A percentile compares a stretch with the other conserved stretches of the same genome.
Conservation (phyloP, 257 asterid genomes). For the Pogostemon cablin region DNA sequence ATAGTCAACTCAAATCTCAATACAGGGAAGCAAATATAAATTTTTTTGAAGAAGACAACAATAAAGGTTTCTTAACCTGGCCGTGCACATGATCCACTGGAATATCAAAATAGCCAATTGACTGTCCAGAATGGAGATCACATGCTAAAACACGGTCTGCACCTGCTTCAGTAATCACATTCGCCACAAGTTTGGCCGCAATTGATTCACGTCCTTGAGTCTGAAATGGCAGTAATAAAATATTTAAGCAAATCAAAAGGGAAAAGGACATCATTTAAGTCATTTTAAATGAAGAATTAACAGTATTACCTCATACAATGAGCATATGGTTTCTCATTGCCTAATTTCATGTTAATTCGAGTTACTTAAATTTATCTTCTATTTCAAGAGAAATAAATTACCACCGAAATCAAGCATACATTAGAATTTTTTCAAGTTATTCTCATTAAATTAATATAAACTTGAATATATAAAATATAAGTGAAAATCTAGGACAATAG, state of each 20-base stretch:
- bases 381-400: background rate
- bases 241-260: conserved; percentile 15
- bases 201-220: conserved; percentile 88
- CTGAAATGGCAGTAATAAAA: conserved; percentile 43
- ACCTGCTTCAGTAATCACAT: conserved; percentile 77
- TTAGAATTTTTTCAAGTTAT: conserved; percentile 6
- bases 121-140: conserved; percentile 87
- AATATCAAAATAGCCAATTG: conserved; percentile 84
- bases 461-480: conserved; percentile 3
- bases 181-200: conserved; percentile 86
- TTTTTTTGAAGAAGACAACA: conserved; percentile 8
- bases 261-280: background rate
- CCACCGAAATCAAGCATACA: conserved; percentile 6
- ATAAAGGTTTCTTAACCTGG: conserved; percentile 49
- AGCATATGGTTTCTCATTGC: background rate
- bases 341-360: background rate
- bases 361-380: background rate
- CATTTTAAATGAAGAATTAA: conserved; percentile 22
- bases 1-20: conserved; percentile 6
- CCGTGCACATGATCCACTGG: conserved; percentile 88
- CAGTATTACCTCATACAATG: conserved; percentile 4
- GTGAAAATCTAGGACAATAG: background rate
- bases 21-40: background rate
- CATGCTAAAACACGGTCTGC: conserved; percentile 79
- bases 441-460: background rate